phyloP scores from a whole-genome alignment of 1,139 yeast species.

The Diutina catenulata region DNA sequence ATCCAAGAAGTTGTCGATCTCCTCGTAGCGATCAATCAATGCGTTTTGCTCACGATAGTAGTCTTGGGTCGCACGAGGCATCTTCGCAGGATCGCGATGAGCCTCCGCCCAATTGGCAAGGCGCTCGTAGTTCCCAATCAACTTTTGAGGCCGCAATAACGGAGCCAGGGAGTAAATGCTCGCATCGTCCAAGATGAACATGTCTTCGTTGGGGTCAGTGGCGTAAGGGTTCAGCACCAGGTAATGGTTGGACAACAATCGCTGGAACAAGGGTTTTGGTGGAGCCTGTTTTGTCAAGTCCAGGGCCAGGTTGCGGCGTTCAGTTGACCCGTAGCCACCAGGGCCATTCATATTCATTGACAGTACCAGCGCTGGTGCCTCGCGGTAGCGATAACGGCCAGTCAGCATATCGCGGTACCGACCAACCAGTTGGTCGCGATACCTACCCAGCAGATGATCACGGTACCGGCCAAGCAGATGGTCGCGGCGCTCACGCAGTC shows the following conservation, averaged over 20 bases:
- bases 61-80: constrained; percentile 13
- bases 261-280: constrained; percentile 15
- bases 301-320: background rate
- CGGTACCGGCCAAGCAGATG: background rate
- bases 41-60: constrained; percentile 46
- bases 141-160: constrained; percentile 39
- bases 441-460: constrained; percentile 1
- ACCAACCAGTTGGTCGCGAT: background rate
- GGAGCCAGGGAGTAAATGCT: constrained; percentile 5
- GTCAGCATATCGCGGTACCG: constrained; percentile 4
- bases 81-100: constrained; percentile 13
- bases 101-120: constrained; percentile 38
- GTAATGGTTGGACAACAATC: constrained; percentile 19
- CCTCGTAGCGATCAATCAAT: constrained; percentile 42
- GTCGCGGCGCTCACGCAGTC: background rate
- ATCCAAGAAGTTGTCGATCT: constrained; percentile 57
- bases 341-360: no score
- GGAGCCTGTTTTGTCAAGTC: background rate
- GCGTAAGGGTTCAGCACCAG: constrained; percentile 20
- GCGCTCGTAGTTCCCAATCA: constrained; percentile 42
- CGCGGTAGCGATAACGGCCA: constrained; percentile 2
- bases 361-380: background rate
- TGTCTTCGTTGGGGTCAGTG: constrained; percentile 5
- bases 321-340: background rate
- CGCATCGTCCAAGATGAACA: constrained; percentile 7